Evolutionary conservation across 345 rosid genomes (phyloP).

Genomic region (Rhizophora apiculata): DNA sequence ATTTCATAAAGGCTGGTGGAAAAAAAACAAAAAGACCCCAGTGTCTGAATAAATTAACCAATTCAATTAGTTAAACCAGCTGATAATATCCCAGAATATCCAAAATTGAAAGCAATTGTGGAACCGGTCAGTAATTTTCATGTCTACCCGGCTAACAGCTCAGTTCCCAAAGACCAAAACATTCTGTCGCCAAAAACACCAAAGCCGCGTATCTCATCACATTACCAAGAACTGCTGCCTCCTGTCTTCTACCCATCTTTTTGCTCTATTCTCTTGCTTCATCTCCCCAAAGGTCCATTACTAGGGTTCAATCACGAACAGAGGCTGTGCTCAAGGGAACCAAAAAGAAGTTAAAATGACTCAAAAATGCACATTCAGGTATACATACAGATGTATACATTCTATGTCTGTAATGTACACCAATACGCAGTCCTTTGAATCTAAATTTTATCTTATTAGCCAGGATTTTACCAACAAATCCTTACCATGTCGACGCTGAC

Average conservation of each 20-base stretch:
- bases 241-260: background rate
- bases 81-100: too few relatives aligned
- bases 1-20: too few relatives aligned
- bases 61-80: too few relatives aligned
- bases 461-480: constrained; percentile 3
- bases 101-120: too few relatives aligned
- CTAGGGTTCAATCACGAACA: constrained; percentile 69
- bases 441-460: background rate
- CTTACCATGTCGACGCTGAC: constrained; percentile 74
- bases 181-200: constrained; percentile 18
- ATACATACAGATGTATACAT: too few relatives aligned
- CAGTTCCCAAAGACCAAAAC: constrained; percentile 11
- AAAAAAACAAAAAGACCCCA: too few relatives aligned
- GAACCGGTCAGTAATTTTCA: background rate
- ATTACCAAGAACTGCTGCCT: constrained; percentile 20
- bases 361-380: background rate
- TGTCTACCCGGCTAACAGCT: constrained; percentile 22
- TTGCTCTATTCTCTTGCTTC: constrained; percentile 10
- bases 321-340: constrained; percentile 47
- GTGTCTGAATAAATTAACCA: too few relatives aligned
- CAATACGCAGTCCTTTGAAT: too few relatives aligned
- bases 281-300: background rate
- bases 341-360: constrained; percentile 3
- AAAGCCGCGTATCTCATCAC: constrained; percentile 30
- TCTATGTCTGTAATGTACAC: too few relatives aligned